Evolutionary conservation across 106 monocot genomes (phyloP).

Genomic region (Narthecium ossifragum): DNA sequence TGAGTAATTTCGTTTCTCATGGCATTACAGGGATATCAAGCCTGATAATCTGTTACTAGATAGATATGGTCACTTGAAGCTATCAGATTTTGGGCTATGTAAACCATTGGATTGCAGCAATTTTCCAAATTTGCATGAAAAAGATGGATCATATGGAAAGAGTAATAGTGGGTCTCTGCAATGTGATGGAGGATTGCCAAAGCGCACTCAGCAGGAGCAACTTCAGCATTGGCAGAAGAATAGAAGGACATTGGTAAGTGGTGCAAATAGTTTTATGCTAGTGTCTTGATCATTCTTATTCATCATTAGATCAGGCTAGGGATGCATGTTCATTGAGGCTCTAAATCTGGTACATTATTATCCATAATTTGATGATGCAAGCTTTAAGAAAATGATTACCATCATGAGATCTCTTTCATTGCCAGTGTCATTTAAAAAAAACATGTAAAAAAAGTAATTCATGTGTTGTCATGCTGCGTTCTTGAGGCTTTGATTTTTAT

Average conservation of each 20-base stretch:
- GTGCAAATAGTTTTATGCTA: too few species aligned
- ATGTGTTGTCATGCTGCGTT: too few species aligned
- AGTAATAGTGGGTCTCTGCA: conserved; percentile 33
- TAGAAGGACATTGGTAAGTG: conserved; percentile 80
- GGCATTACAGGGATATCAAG: conserved; percentile 84
- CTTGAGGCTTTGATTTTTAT: too few species aligned
- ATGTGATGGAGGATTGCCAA: conserved; percentile 50
- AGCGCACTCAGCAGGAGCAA: conserved; percentile 79
- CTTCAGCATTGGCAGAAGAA: conserved; percentile 93
- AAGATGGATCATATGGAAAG: conserved; percentile 32
- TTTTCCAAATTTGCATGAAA: conserved; percentile 69
- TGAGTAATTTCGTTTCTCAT: background rate
- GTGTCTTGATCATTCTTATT: too few species aligned
- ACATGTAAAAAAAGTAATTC: background rate
- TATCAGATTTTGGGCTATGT: conserved; percentile 97
- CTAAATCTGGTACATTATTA: too few species aligned
- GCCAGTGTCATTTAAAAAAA: background rate
- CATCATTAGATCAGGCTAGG: too few species aligned
- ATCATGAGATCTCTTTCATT: too few species aligned
- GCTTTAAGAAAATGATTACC: too few species aligned
- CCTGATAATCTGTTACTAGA: conserved; percentile 95
- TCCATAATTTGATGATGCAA: too few species aligned
- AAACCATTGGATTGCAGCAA: conserved; percentile 79
- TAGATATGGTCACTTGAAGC: conserved; percentile 79
- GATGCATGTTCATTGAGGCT: too few species aligned